Percentiles rank a stretch among this genome's conserved stretches.
phyloP scores from a whole-genome alignment of 768 basidiomycete species.

The Trametes punicea region DNA sequence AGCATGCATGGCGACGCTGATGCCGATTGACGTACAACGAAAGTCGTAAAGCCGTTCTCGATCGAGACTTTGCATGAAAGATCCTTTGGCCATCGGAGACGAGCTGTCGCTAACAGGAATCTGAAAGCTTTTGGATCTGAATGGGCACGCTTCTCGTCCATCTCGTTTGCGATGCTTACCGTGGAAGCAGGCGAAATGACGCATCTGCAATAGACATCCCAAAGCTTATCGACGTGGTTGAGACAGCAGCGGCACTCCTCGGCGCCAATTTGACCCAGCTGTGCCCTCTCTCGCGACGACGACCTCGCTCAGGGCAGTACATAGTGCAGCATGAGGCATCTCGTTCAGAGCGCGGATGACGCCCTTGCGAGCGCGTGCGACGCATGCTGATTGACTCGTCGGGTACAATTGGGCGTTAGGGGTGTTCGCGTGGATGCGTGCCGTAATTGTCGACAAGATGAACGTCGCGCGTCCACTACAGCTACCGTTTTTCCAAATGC shows the following conservation, averaged over 20 bases:
- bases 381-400: constrained; percentile 3
- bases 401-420: constrained; percentile 1
- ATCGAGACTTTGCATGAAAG: neutral
- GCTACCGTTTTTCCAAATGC: neutral
- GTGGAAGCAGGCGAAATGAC: too few species aligned
- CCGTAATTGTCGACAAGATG: neutral
- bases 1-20: neutral
- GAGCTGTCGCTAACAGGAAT: neutral
- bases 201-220: too few species aligned
- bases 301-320: neutral
- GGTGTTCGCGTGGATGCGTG: neutral
- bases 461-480: neutral
- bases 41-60: neutral
- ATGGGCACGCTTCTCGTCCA: neutral
- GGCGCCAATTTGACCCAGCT: neutral
- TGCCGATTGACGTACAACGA: constrained; percentile 8
- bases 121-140: neutral
- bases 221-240: too few species aligned
- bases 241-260: neutral
- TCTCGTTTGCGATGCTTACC: neutral
- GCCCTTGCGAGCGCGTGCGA: neutral
- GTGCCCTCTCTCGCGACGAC: neutral
- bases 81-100: constrained; percentile 11
- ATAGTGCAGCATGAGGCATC: neutral
- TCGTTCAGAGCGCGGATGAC: neutral